Base-by-base conservation (phyloP, 139 green algal species). In the Microglena sp. region DNA sequence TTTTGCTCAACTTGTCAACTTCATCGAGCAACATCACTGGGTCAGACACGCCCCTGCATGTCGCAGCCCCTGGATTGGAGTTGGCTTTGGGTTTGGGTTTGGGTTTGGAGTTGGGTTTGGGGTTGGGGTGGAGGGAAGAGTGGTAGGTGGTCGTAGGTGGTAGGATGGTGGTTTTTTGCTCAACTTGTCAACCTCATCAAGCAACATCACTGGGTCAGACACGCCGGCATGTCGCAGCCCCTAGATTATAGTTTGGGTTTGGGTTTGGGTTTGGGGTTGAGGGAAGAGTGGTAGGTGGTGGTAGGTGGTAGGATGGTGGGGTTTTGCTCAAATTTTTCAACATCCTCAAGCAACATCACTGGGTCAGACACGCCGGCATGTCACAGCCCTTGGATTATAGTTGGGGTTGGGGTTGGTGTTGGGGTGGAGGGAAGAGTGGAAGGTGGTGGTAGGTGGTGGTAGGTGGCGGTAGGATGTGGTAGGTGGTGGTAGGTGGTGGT, bases 121-220 rank as follows among this genome's bases (percentile, higher is more conserved):
- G 40, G 40, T 50, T 18, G 40, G 40, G 15, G 40, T 24, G 40
- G 15, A 50, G 15, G 18, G 18, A 11, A 50, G 40, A 50, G 15
- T 50, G 40, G 40, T 50, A 18, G 40, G n/a, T n/a, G n/a, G n/a
- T n/a, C n/a, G n/a, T n/a, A n/a, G n/a, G n/a, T n/a, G n/a, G n/a
- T n/a, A n/a, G n/a, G n/a, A n/a, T n/a, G n/a, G n/a, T n/a, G n/a
- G n/a, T n/a, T n/a, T n/a, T n/a, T n/a, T n/a, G n/a, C 80, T 74
- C 58, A 86, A 64, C 82, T 98, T 98, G 81, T 98, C 92, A 18
- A 98, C 86, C 72, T 98, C 92, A 68, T 98, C 92, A 33, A 98
- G 90, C 21, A 98, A 80, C 45, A 98, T 82, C 36, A 98, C 77
- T 28, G 92, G 91, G 75, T 98, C 96, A 50, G n/a, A 63, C 40